Evolutionary conservation across 169 alveolate genomes (phyloP).

Genomic region (Plasmodium reichenowi): DNA sequence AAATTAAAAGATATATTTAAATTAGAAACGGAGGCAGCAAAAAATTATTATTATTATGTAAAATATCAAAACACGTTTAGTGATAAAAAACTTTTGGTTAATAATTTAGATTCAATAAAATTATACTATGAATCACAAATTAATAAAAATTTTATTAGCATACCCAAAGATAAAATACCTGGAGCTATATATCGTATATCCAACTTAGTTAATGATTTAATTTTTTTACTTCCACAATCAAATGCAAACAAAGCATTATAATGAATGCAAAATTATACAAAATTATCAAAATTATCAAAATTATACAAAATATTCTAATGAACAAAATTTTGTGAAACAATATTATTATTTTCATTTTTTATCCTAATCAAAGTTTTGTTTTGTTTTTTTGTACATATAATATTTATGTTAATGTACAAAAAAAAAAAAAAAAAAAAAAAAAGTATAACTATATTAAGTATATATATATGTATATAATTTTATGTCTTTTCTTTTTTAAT

Average conservation of each 20-base stretch:
- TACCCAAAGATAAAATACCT: constrained; percentile 13
- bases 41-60: constrained; percentile 9
- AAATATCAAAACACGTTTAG: neutral
- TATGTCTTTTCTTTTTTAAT: too few relatives aligned
- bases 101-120: constrained; percentile 22
- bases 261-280: neutral
- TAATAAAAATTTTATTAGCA: neutral
- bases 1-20: neutral
- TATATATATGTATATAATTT: too few relatives aligned
- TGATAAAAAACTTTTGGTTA: constrained; percentile 13
- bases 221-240: constrained; percentile 1
- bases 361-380: too few relatives aligned
- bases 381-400: too few relatives aligned
- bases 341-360: too few relatives aligned
- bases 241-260: neutral
- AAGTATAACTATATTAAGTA: too few relatives aligned
- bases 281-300: neutral
- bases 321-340: neutral
- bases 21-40: constrained; percentile 22
- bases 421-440: too few relatives aligned
- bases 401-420: too few relatives aligned
- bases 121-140: constrained; percentile 12
- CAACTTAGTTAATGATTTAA: constrained; percentile 25
- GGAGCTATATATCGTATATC: constrained; percentile 22
- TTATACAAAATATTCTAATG: neutral